Evolutionary conservation across 2,329 filamentous ascomycete species (phyloP), one percentile per base, ranked within the genome.

Genomic region (Fusarium lyarnte): DNA sequence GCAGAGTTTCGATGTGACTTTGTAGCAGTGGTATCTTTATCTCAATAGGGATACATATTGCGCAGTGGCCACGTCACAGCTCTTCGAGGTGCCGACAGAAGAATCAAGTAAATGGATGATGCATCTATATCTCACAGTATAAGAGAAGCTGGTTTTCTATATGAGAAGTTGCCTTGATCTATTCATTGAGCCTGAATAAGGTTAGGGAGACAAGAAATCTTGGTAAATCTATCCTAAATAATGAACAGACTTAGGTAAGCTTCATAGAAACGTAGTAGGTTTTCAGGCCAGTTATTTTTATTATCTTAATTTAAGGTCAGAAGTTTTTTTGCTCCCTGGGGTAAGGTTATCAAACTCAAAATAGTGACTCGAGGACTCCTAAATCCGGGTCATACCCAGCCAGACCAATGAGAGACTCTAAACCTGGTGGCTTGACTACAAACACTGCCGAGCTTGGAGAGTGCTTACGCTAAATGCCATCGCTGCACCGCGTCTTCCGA

Each of bases 401-500:
- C 33, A 41, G 14, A 23, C 49, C 49, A 53, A 53, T 53, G 9
- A 13, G 19, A 3, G 49, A 10, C 49, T 53, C 27, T n/a, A 12
- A 36, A 16, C 25, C 19, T 31, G 19, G 29, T 58, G 54, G 42
- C 41, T 58, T 53, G 49, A 5, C 19, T 27, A 16, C 33, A 23
- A 21, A 51, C 29, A 21, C n/a, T 35, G 29, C n/a, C 19, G 31
- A 53, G n/a, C 23, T n/a, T 27, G 9, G 17, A 21, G 31, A 27
- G 31, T 21, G 47, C n/a, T 35, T 9, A 52, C 23, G 17, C 17
- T 10, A 52, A 52, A 25, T 21, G 19, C 33, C 49, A 17, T 27
- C 13, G 49, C 23, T 27, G 9, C 49, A 41, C 66, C 39, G 45
- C 65, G 19, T 58, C 46, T 69, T 69, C 58, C 45, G 14, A 57